Evolutionary conservation across 2,329 filamentous ascomycete genomes (phyloP).

Genomic region (Fusarium sublunatum): DNA sequence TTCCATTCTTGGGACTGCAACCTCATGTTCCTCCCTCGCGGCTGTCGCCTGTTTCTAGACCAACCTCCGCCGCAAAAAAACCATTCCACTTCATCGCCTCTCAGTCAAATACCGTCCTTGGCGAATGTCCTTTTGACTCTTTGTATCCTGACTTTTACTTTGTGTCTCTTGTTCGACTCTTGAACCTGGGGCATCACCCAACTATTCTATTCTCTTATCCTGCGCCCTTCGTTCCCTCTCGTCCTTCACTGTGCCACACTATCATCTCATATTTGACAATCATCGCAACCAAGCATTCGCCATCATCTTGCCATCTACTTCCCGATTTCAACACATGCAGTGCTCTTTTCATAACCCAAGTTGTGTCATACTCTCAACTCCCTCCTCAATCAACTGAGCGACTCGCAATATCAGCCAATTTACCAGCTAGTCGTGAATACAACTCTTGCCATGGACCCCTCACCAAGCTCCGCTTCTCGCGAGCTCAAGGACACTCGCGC

Average conservation of each 20-base stretch:
- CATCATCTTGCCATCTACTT: constrained; percentile 3
- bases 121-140: constrained; percentile 24
- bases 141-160: constrained; percentile 20
- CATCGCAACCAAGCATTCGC: constrained; percentile 14
- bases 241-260: constrained; percentile 10
- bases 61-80: constrained; percentile 33
- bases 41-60: constrained; percentile 27
- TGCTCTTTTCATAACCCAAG: background rate
- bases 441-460: constrained; percentile 42
- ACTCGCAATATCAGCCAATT: constrained; percentile 24
- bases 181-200: constrained; percentile 6
- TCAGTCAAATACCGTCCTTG: constrained; percentile 25
- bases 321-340: background rate
- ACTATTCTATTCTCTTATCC: constrained; percentile 11
- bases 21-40: constrained; percentile 41
- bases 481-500: constrained; percentile 47
- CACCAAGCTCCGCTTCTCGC: constrained; percentile 39
- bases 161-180: constrained; percentile 17
- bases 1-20: constrained; percentile 9
- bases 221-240: constrained; percentile 11
- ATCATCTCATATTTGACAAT: constrained; percentile 22
- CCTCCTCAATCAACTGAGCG: background rate
- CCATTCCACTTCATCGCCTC: constrained; percentile 37
- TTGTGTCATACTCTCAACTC: background rate
- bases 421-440: constrained; percentile 22